A percentile compares a stretch with the other conserved stretches of the same genome.
phyloP scores from a whole-genome alignment of 2,329 filamentous ascomycete genomes.

The Nigrospora sphaerica region DNA sequence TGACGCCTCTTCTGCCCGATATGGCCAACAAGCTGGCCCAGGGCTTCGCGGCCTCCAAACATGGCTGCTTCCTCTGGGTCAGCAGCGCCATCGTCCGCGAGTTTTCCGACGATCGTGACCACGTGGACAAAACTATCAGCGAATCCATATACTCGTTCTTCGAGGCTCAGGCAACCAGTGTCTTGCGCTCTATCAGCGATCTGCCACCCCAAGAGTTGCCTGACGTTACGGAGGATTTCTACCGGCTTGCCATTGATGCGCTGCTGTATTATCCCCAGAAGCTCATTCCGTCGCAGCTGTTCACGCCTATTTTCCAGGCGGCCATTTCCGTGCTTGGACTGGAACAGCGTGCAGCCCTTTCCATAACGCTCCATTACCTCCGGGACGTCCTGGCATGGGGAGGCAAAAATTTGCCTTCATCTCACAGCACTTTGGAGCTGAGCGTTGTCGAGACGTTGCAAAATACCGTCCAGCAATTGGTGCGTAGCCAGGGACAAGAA shows the following conservation, averaged over 20 bases:
- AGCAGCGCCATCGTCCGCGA: slow-evolving; percentile 91
- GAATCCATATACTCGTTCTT: slow-evolving; percentile 92
- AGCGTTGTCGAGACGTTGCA: slow-evolving; percentile 63
- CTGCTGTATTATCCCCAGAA: slow-evolving; percentile 86
- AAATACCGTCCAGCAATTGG: slow-evolving; percentile 63
- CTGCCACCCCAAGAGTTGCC: slow-evolving; percentile 68
- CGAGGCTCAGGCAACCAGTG: slow-evolving; percentile 83
- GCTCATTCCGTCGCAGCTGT: slow-evolving; percentile 71
- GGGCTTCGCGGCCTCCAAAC: slow-evolving; percentile 77
- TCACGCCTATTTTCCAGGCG: slow-evolving; percentile 79
- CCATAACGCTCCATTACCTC: slow-evolving; percentile 86
- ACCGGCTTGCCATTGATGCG: slow-evolving; percentile 84
- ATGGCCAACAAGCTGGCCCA: slow-evolving; percentile 83
- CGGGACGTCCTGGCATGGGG: slow-evolving; percentile 88
- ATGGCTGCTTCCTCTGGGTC: slow-evolving; percentile 98
- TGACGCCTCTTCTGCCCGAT: slow-evolving; percentile 73
- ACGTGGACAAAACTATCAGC: slow-evolving; percentile 74
- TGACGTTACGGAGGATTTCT: slow-evolving; percentile 90
- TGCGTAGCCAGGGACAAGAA: slow-evolving; percentile 63
- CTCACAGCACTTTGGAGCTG: slow-evolving; percentile 42
- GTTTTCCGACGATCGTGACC: slow-evolving; percentile 84
- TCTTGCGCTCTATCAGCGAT: slow-evolving; percentile 83
- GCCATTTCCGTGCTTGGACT: slow-evolving; percentile 79
- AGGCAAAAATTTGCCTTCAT: slow-evolving; percentile 63
- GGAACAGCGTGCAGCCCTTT: slow-evolving; percentile 85